Evolutionary conservation across 139 green algal genomes (phyloP), one percentile per base, ranked within the genome.

Genomic region (Yamagishiella unicocca): DNA sequence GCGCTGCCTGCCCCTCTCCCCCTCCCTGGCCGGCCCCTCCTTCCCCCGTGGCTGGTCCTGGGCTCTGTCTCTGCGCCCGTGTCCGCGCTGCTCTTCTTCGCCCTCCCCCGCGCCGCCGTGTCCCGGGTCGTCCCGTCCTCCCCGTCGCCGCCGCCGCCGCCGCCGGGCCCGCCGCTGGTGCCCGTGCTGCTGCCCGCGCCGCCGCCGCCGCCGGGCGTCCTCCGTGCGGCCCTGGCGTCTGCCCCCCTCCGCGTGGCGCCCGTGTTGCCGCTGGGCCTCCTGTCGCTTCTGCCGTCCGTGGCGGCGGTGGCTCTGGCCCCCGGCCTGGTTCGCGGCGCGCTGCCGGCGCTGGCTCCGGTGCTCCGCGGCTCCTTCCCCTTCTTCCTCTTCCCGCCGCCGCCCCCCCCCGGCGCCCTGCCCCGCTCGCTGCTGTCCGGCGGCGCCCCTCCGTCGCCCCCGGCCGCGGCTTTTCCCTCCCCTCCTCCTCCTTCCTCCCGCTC

Each of bases 401-500:
- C 95, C 12, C 94, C 89, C n/a, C 75, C 90, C 29, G 82, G 90
- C 85, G 92, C 90, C 80, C 96, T 97, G 71, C 68, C 89, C 35
- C 87, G 91, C 21, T 93, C 94, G 73, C 86, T 96, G 75, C 75
- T 91, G 58, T 96, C 94, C 76, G 93, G 94, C 61, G 91, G 93
- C 37, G 96, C 94, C 64, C 93, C 91, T 98, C 98, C 92, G 90
- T 96, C 35, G 91, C 42, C 62, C 76, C 80, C 8, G 80, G 96
- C 35, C 92, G 96, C 66, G 96, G 95, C 68, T 98, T 97, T 85
- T 90, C 94, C n/a, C 84, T 97, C 72, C 91, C 92, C 45, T 94
- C 96, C 84, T 93, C 91, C 71, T 87, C 87, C 25, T 96, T 96
- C 79, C 87, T 94, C 64, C 94, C 94, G 74, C 64, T 93, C 45